Evolutionary conservation across 2,329 filamentous ascomycete genomes (phyloP).

Genomic region (Calonectria pteridis): DNA sequence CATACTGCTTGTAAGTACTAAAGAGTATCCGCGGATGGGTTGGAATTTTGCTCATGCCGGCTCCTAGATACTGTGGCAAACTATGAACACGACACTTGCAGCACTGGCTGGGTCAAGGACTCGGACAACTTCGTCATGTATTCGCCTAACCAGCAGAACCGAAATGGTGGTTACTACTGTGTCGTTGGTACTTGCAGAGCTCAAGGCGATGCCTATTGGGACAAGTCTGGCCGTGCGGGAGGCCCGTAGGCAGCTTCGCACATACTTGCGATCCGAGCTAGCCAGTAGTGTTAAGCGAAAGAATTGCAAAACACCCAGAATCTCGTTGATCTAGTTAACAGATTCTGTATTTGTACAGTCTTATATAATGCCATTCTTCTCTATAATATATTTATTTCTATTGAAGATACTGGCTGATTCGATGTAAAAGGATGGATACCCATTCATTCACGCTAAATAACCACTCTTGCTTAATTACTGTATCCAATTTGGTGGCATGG

Average conservation of each 20-base stretch:
- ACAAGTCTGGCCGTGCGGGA: constrained; percentile 15
- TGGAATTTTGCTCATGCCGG: neutral
- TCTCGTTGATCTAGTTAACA: too few species aligned
- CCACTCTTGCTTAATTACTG: too few species aligned
- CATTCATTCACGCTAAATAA: too few species aligned
- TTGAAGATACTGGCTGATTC: too few species aligned
- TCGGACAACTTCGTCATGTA: constrained; percentile 4
- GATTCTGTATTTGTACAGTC: too few species aligned
- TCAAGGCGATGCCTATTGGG: constrained; percentile 18
- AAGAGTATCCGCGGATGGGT: neutral
- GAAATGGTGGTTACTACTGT: constrained; percentile 20
- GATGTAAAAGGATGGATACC: too few species aligned
- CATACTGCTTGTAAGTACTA: constrained; percentile 16
- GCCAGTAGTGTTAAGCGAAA: too few species aligned
- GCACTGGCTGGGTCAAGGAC: neutral
- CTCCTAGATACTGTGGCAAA: neutral
- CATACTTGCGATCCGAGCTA: neutral
- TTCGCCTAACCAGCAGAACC: constrained; percentile 11
- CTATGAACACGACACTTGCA: neutral
- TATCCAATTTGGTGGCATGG: too few species aligned
- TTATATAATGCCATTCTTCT: too few species aligned
- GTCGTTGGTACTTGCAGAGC: constrained; percentile 15
- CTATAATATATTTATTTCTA: too few species aligned
- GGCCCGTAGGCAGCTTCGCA: constrained; percentile 37
- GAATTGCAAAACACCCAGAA: too few species aligned